Base-by-base conservation (phyloP, 1,284 basidiomycete species). In the Ganoderma resinaceum region DNA sequence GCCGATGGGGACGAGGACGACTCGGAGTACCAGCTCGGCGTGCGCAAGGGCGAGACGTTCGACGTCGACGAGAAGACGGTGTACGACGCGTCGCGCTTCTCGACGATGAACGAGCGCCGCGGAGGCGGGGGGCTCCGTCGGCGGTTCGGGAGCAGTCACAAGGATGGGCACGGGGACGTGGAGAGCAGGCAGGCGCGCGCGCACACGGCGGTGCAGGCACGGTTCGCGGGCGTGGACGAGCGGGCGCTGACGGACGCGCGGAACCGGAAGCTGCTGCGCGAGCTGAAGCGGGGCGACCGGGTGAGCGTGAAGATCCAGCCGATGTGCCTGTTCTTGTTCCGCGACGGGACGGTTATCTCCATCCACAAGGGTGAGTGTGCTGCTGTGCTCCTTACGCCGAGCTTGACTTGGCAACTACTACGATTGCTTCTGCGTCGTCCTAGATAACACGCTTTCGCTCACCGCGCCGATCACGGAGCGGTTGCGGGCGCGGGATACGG, bases 311-410 rank as follows among this genome's bases (percentile, higher is more conserved):
- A 84, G 61, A 83, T 89, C 29, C 81, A 83, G 20, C 87, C 90
- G 0, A 83, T 91, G 81, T 91, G 84, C 76, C 84, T 91, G 58
- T 91, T 91, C 79, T 80, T 92, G 29, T 83, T 88, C 73, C 81
- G 88, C 66, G 88, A 91, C 74, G 90, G 89, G 86, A 73, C 62
- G 78, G 71, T 72, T 49, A 69, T 72, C 20, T 70, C 71, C 0
- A 67, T 72, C 59, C 84, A 86, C 69, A 78, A 73, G 63, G 74
- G 75, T 76, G 68, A n/a, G 69, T 3, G 69, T 6, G 12, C 9
- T n/a, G 20, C 35, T 23, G 9, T 9, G 33, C 35, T 8, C 18
- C 2, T 12, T 11, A 18, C n/a, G n/a, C n/a, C n/a, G n/a, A n/a
- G n/a, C n/a, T n/a, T n/a, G n/a, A n/a, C n/a, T n/a, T n/a, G n/a